These are phyloP conservation scores for Termitomyces sp. DNA, from an alignment of 768 basidiomycete genomes.

Conservation along the genomic window DNA sequence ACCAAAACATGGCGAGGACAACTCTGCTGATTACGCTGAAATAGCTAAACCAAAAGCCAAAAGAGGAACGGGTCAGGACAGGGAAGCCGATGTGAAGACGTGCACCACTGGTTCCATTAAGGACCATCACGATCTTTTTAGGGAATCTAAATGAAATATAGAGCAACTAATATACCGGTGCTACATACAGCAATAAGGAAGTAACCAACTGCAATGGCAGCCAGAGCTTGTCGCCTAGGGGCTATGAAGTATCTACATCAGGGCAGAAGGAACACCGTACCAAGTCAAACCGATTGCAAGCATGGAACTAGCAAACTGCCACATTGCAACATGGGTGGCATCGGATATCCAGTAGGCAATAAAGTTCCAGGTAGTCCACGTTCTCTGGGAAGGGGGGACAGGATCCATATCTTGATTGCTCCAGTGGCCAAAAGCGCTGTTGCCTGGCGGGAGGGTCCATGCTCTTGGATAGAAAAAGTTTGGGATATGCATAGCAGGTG, in stretches of 20 bases:
- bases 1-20: constrained; percentile 79
- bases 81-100: constrained; percentile 72
- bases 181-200: constrained; percentile 52
- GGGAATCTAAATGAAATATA: not conserved
- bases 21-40: constrained; percentile 77
- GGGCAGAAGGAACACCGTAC: constrained; percentile 20
- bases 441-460: constrained; percentile 45
- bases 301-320: constrained; percentile 72
- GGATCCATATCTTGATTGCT: constrained; percentile 77
- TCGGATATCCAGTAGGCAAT: constrained; percentile 58
- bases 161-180: not conserved
- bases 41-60: constrained; percentile 89
- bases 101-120: constrained; percentile 77
- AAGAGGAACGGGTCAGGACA: constrained; percentile 77
- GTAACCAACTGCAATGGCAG: constrained; percentile 69
- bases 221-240: constrained; percentile 56
- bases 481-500: not conserved
- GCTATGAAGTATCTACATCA: not conserved
- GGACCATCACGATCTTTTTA: constrained; percentile 45
- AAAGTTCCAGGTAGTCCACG: constrained; percentile 67
- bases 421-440: constrained; percentile 57
- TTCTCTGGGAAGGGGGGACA: constrained; percentile 51
- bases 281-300: constrained; percentile 71
- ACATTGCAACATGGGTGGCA: constrained; percentile 38
- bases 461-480: not conserved